Evolutionary conservation across 139 green algal genomes (phyloP).

Genomic region (Axilococcus clingmanii): DNA sequence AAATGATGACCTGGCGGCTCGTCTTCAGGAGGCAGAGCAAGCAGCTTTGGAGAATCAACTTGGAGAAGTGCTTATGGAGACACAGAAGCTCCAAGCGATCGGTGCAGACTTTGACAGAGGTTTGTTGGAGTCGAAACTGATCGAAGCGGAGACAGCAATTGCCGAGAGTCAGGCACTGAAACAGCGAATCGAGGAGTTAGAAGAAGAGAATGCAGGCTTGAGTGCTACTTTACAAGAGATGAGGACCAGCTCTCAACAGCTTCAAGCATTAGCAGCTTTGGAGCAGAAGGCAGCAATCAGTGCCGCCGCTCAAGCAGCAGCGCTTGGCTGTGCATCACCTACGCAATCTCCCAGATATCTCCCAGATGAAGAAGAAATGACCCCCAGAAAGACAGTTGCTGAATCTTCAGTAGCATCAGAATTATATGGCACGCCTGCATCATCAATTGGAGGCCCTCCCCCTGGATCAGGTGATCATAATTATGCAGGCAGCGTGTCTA

Average conservation of each 20-base stretch:
- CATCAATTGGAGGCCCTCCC: neutral
- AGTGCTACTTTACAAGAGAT: conserved; percentile 27
- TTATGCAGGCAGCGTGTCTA: neutral
- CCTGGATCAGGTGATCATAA: neutral
- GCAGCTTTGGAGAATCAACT: conserved; percentile 7
- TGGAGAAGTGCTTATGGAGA: conserved; percentile 20
- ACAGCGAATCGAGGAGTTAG: conserved; percentile 16
- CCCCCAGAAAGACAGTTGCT: neutral
- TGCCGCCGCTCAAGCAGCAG: neutral
- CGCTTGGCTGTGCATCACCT: neutral
- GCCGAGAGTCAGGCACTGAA: conserved; percentile 9
- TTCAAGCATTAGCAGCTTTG: conserved; percentile 13
- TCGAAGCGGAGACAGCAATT: conserved; percentile 19
- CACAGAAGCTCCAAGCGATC: conserved; percentile 31
- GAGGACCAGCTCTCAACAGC: conserved; percentile 15
- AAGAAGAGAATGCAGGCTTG: conserved; percentile 28
- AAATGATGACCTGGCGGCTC: neutral
- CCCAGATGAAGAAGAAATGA: neutral
- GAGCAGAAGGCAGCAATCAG: neutral
- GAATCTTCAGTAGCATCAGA: neutral
- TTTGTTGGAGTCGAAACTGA: conserved; percentile 27
- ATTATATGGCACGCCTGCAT: neutral
- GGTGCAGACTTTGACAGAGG: conserved; percentile 38
- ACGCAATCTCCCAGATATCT: neutral
- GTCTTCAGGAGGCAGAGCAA: neutral